phyloP scores from a whole-genome alignment of 345 rosid species.

The Ceriops zippeliana region DNA sequence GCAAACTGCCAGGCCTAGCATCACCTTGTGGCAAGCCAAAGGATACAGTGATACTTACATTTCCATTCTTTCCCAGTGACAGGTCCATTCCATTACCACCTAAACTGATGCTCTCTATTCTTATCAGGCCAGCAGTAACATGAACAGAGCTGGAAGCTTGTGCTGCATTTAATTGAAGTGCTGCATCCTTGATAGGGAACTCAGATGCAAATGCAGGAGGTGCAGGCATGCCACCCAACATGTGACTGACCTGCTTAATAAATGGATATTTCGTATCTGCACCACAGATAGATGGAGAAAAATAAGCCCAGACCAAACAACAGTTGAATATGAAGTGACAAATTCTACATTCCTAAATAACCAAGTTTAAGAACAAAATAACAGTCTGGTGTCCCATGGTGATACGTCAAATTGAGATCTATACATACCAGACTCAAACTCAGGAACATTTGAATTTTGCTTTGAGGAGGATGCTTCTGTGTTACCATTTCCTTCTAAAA shows the following conservation, averaged over 20 bases:
- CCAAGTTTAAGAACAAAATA: no score
- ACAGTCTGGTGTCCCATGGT: no score
- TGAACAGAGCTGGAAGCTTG: conserved; percentile 71
- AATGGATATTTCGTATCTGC: conserved; percentile 63
- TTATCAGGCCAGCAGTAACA: conserved; percentile 75
- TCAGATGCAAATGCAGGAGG: conserved; percentile 74
- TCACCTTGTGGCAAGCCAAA: conserved; percentile 40
- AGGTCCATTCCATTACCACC: conserved; percentile 43
- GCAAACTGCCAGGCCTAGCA: conserved; percentile 11
- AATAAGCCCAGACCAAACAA: conserved; percentile 11
- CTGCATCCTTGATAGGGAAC: conserved; percentile 59
- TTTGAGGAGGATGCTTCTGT: conserved; percentile 55
- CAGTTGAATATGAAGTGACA: not conserved
- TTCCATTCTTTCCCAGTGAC: conserved; percentile 57
- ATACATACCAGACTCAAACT: conserved; percentile 55
- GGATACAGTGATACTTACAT: conserved; percentile 52
- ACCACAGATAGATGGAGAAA: conserved; percentile 8
- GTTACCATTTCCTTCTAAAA: conserved; percentile 28
- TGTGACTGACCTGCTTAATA: conserved; percentile 66
- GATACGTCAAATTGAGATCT: not conserved
- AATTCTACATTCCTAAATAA: not conserved
- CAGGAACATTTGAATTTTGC: conserved; percentile 38
- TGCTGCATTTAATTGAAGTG: conserved; percentile 45
- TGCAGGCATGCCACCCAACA: conserved; percentile 66
- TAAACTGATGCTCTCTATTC: conserved; percentile 45